Conservation (phyloP, 1,284 basidiomycete genomes). For the Cutaneotrichosporon sp. region DNA sequence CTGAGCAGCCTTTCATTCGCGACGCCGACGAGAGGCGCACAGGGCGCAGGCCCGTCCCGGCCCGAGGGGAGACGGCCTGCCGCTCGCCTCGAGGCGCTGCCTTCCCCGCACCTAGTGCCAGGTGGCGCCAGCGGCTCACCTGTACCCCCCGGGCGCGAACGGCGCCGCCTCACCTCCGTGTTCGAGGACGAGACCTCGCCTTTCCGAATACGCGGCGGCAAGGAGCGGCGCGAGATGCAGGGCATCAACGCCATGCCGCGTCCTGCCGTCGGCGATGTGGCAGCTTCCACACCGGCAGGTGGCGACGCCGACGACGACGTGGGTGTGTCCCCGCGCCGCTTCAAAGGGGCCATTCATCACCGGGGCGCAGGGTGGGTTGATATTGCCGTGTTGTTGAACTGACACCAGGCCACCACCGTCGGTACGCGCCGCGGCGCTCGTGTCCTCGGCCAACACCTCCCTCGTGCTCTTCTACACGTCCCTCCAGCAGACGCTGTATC, state of each 20-base stretch:
- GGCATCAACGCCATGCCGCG: conserved; percentile 3
- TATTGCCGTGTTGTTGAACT: not conserved
- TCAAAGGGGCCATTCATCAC: conserved; percentile 26
- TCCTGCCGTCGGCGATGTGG: conserved; percentile 2
- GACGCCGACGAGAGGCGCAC: too few relatives aligned
- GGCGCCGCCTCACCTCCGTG: not conserved
- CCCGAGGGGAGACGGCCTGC: not conserved
- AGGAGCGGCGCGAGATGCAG: conserved; percentile 1
- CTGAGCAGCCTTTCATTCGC: too few relatives aligned
- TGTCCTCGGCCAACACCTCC: conserved; percentile 23
- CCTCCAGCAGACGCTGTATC: conserved; percentile 27
- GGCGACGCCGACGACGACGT: conserved; percentile 30
- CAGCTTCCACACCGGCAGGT: conserved; percentile 1
- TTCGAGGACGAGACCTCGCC: conserved; percentile 5
- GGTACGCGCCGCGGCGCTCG: conserved; percentile 14
- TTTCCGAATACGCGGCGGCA: not conserved
- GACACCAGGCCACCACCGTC: conserved; percentile 17
- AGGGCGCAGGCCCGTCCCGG: too few relatives aligned
- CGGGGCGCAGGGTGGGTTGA: conserved; percentile 26
- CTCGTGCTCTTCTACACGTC: conserved; percentile 41
- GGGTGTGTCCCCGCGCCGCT: conserved; percentile 37
- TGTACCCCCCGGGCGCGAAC: too few relatives aligned
- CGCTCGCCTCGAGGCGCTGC: not conserved
- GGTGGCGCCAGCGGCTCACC: too few relatives aligned
- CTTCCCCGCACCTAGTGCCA: not conserved